Base-by-base conservation (phyloP, 345 rosid species). In the Eucalyptus grandis region DNA sequence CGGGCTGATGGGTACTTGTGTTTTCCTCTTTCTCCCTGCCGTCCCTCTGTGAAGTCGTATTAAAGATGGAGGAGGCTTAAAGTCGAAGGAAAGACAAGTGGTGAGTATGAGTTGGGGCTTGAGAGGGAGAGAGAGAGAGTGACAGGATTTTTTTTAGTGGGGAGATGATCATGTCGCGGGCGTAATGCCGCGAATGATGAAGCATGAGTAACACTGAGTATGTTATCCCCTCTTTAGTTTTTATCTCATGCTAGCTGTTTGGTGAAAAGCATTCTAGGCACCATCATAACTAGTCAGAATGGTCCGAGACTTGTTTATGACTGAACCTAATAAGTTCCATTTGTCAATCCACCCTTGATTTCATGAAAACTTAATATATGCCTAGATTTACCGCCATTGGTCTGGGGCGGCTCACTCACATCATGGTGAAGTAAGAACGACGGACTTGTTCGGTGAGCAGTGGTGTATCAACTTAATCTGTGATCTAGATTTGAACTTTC, bases 61-160 rank as follows among this genome's bases (percentile, higher is more conserved):
- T 4, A 51, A 34, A 43, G 50, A 30, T 49, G 85, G 40, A 31
- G 53, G 31, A 91, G 88, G 95, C 95, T 92, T 95, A 89, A 93
- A 93, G 93, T 94, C 94, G 88, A 95, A 96, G 95, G 89, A 93
- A 94, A 96, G 96, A 88, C 60, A 83, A 67, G 85, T 77, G 85
- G 85, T 77, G 82, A 72, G 44, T 34, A 34, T 72, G 82, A 17
- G 44, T 34, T 72, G 82, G 82, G 13, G 11, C 9, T 72, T 21
- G 56, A 50, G 40, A 22, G 72, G 46, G 87, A 51, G 81, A 44
- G 49, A 44, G 49, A 88, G 77, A n/a, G 40, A 65, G 77, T 1
- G 37, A 14, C 19, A 5, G 46, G 2, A 4, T 19, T 21, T 37
- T 69, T 13, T 30, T 62, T 86, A n/a, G 80, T 83, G 86, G 89